Percentiles rank a stretch among this genome's conserved stretches.
These are phyloP conservation scores for Elaeis oleifera DNA, from an alignment of 202 grass and related monocot genomes.

Conservation along the genomic window DNA sequence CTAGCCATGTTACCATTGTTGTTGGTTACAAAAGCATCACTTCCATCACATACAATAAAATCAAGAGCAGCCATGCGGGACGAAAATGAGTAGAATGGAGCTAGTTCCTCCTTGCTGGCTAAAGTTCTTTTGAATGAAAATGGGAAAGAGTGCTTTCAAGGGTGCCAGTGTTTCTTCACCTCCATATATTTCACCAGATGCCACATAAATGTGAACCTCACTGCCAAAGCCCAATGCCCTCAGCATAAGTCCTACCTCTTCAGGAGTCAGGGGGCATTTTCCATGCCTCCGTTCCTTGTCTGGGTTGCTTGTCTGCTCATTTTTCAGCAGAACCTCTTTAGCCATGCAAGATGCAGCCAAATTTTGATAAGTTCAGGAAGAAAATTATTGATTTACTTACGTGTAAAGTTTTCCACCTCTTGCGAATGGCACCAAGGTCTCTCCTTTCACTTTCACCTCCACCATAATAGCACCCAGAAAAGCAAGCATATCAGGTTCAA, in stretches of 20 bases:
- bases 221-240: conserved; percentile 12
- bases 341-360: not conserved
- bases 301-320: conserved; percentile 16
- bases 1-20: conserved; percentile 21
- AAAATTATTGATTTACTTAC: conserved; percentile 9
- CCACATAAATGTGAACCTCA: conserved; percentile 18
- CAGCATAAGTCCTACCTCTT: conserved; percentile 23
- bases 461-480: conserved; percentile 24
- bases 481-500: conserved; percentile 23
- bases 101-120: conserved; percentile 22
- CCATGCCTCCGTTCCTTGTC: conserved; percentile 24
- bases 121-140: conserved; percentile 21
- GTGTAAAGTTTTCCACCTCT: conserved; percentile 22
- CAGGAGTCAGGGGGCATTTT: conserved; percentile 15
- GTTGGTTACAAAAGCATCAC: conserved; percentile 22
- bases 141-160: conserved; percentile 12
- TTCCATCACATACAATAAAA: conserved; percentile 27
- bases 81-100: conserved; percentile 14
- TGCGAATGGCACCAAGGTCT: conserved; percentile 21
- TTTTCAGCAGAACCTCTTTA: not conserved
- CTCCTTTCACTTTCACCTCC: conserved; percentile 21
- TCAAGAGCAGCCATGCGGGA: conserved; percentile 22
- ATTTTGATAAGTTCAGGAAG: too few relatives aligned
- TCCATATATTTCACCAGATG: conserved; percentile 24
- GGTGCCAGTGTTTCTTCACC: conserved; percentile 19